phyloP scores from a whole-genome alignment of 2,329 filamentous ascomycete species.

The Ceratocystis destructans region DNA sequence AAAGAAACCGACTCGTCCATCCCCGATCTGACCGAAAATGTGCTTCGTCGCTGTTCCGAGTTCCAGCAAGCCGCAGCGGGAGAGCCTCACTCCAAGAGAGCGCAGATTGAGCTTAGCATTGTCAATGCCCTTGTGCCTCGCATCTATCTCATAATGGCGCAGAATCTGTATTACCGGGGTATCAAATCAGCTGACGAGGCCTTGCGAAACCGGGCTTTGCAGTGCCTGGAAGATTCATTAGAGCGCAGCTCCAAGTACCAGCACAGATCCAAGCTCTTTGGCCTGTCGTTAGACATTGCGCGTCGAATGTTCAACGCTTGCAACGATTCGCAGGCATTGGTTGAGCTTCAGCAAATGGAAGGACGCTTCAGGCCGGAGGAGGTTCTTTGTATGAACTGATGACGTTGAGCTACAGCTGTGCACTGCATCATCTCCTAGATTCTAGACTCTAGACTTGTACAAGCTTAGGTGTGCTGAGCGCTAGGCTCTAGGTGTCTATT shows the following conservation, averaged over 20 bases:
- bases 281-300: not conserved
- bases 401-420: not conserved
- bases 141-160: not conserved
- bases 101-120: not conserved
- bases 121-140: not conserved
- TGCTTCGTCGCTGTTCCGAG: not conserved
- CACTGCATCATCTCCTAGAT: not conserved
- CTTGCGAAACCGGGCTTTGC: not conserved
- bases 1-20: not conserved
- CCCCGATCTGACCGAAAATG: not conserved
- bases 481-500: no score
- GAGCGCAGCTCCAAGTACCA: not conserved
- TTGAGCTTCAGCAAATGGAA: not conserved
- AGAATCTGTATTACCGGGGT: constrained; percentile 6
- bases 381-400: not conserved
- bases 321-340: not conserved
- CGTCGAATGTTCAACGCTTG: not conserved
- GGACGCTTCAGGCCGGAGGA: not conserved
- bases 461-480: no score
- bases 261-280: not conserved
- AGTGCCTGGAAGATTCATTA: not conserved
- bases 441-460: no score
- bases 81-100: not conserved
- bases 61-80: not conserved
- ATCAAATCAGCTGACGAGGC: not conserved